Base-by-base conservation (phyloP, 805 yeast genomes). In the Scheffersomyces stipitis region DNA sequence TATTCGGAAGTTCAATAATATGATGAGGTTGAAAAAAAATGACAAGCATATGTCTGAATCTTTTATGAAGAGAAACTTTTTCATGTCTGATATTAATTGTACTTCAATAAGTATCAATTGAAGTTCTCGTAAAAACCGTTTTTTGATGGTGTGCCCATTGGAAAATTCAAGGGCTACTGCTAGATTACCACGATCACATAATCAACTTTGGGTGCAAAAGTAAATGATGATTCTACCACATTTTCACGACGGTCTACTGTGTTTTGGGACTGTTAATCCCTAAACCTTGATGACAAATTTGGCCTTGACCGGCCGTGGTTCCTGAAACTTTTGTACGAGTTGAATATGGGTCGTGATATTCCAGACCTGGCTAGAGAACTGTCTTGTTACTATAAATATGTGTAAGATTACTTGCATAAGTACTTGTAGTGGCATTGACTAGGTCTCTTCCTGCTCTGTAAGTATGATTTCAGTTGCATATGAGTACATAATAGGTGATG, bases 1-100 rank as follows among this genome's bases (percentile, higher is more conserved):
- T 38, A 10, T 20, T 20, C 10, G 24, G 35, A 22, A 28, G 20
- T 31, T 15, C 37, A 29, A 20, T 50, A 59, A 57, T 77, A 81
- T 60, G 81, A 83, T 80, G 93, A 86, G 74, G 76, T 77, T 71
- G 76, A 75, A 78, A 78, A n/a, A 72, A 71, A 68, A 62, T 64
- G 96, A 90, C 97, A 90, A 90, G 97, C 97, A 90, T 90, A 90
- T 90, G 96, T 89, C 97, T 82, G 95, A 89, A 64, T 66, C 63
- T 46, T 61, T 51, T 40, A 59, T 69, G 88, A 78, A 69, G 89
- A 78, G 61, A 78, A 67, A 61, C 55, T 64, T 73, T 64, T 71
- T 78, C 76, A 49, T 47, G 73, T 68, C 75, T 69, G 74, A 69
- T 68, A 56, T 37, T 45, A 32, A 20, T 20, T 20, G 24, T 7